phyloP scores from a whole-genome alignment of 2,329 filamentous ascomycete species.

The Calonectria fujianensis region DNA sequence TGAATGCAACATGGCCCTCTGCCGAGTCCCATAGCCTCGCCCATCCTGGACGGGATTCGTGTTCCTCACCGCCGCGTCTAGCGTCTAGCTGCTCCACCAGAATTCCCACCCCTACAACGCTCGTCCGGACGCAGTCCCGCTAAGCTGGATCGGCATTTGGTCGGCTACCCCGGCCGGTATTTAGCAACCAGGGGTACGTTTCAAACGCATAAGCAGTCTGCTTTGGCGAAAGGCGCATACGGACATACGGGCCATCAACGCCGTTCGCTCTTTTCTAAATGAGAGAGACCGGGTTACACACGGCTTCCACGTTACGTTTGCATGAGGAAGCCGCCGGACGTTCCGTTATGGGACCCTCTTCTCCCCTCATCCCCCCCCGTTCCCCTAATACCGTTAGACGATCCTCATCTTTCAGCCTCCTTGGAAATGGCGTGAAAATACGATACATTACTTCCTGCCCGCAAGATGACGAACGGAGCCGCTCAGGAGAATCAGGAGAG shows the following conservation, averaged over 20 bases:
- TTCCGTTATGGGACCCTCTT: background rate
- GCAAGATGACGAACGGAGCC: background rate
- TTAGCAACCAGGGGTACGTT: background rate
- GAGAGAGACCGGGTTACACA: slow-evolving; percentile 5
- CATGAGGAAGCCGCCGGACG: background rate
- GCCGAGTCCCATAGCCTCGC: no score
- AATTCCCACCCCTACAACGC: background rate
- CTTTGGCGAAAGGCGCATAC: background rate
- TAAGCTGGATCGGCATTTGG: slow-evolving; percentile 11
- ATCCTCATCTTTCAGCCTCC: background rate
- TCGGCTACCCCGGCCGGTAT: slow-evolving; percentile 11
- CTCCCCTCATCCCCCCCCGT: background rate
- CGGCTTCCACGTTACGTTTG: background rate
- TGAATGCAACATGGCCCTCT: background rate
- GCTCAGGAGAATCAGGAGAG: background rate
- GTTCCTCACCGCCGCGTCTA: slow-evolving; percentile 8
- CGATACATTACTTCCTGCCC: background rate
- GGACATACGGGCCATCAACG: background rate
- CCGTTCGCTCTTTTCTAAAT: background rate
- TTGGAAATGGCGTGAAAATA: background rate
- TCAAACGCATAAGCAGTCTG: background rate
- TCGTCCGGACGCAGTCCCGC: background rate
- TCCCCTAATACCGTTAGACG: background rate
- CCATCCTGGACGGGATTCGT: background rate
- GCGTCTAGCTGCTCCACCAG: background rate